Evolutionary conservation across 2,329 filamentous ascomycete genomes (phyloP).

Genomic region (Diaporthe citriasiana): DNA sequence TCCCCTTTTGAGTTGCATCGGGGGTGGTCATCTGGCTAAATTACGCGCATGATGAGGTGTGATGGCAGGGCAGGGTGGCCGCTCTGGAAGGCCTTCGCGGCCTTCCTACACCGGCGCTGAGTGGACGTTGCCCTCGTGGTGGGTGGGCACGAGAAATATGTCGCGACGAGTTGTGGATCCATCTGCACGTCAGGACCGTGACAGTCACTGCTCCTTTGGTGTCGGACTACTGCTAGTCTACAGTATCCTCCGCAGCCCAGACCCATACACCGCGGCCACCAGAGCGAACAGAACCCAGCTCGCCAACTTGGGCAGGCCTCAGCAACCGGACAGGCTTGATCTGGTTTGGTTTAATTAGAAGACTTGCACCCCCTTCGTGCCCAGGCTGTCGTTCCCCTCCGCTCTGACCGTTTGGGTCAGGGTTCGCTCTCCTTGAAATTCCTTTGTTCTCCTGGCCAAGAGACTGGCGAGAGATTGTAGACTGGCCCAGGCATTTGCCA

Average conservation of each 20-base stretch:
- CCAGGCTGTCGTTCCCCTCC: conserved; percentile 19
- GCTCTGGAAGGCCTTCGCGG: conserved; percentile 4
- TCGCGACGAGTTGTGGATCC: conserved; percentile 23
- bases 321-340: background rate
- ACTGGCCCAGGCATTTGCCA: conserved; percentile 7
- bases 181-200: conserved; percentile 25
- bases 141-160: conserved; percentile 22
- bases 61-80: conserved; percentile 23
- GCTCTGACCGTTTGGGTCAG: conserved; percentile 18
- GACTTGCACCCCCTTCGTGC: background rate
- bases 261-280: background rate
- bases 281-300: conserved; percentile 12
- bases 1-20: conserved; percentile 28
- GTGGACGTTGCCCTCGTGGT: conserved; percentile 9
- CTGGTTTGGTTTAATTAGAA: conserved; percentile 8
- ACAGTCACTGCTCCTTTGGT: conserved; percentile 14
- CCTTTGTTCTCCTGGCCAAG: conserved; percentile 9
- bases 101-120: background rate
- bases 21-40: conserved; percentile 30
- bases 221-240: background rate
- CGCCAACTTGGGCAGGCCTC: background rate
- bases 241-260: background rate
- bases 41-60: conserved; percentile 35
- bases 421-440: background rate
- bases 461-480: background rate